Base-by-base conservation (phyloP, 257 asterid genomes). In the Orobanche coerulescens region DNA sequence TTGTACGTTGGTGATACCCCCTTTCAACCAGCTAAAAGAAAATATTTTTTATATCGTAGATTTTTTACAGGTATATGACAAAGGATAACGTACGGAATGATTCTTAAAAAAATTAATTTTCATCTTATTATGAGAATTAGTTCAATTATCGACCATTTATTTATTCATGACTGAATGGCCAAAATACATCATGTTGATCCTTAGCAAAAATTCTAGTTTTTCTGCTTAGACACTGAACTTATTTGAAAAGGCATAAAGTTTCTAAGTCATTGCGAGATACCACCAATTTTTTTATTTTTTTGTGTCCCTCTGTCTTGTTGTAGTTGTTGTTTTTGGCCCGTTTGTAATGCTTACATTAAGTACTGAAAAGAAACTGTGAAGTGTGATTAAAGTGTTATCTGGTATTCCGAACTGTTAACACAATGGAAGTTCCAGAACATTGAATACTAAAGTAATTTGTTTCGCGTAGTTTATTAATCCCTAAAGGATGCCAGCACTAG, bases 1-100 rank as follows among this genome's bases (percentile, higher is more conserved):
- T 50, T 76, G 85, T 73, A 84, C 92, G 50, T 74, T 92, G 86
- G 88, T 88, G 83, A 71, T 86, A 79, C 96, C 96, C 75, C 95
- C 98, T 68, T 79, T 77, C 88, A 85, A 52, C 72, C 82, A 65
- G 84, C 85, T 92, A 61, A 88, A 82, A 80, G 94, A 81, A 74
- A 85, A 84, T 72, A 67, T 86, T 47, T 78, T 81, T 63, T 64
- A 26, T 75, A 37, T 82, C 71, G 61, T 76, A 23, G 88, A 79
- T 74, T 76, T 73, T 76, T 64, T 88, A 73, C 85, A 88, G 95
- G 98, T 92, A 82, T 61, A 57, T 33, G 39, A 56, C 15, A 58
- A n/a, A 50, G 62, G 24, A 43, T 59, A 65, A 26, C 39, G 25
- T 63, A 30, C 48, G n/a, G 37, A 50, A 28, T 26, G 37, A 24